A percentile compares a stretch with the other conserved stretches of the same genome.
These are phyloP conservation scores for Scedosporium boydii DNA, from an alignment of 2,329 filamentous ascomycete species.

Conservation along the genomic window DNA sequence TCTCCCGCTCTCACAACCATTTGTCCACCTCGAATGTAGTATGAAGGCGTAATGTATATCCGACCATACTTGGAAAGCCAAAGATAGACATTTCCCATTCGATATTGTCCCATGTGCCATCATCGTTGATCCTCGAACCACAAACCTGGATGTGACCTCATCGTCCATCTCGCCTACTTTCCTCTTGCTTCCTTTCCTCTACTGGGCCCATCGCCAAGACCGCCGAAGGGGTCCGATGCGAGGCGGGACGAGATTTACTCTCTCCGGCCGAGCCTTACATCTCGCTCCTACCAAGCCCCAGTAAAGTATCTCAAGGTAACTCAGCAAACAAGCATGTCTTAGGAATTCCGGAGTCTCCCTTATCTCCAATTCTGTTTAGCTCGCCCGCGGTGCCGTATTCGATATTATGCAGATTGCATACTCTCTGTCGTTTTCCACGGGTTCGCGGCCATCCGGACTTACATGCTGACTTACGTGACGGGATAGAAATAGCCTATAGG, in stretches of 20 bases:
- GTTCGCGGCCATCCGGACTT: background rate
- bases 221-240: background rate
- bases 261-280: background rate
- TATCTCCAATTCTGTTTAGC: background rate
- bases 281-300: background rate
- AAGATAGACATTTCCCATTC: background rate
- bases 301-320: too few relatives aligned
- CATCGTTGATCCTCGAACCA: background rate
- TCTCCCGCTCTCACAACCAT: background rate
- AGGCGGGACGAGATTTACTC: background rate
- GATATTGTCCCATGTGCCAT: background rate
- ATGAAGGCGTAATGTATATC: background rate
- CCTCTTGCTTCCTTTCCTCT: background rate
- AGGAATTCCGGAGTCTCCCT: background rate
- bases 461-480: background rate
- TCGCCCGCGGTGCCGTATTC: background rate
- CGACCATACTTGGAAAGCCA: background rate
- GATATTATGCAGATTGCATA: background rate
- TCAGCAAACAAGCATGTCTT: background rate
- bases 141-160: background rate
- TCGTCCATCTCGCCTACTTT: background rate
- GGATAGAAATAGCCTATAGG: background rate
- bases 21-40: background rate
- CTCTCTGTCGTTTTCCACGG: background rate
- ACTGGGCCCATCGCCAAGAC: background rate